Conservation (phyloP, 805 yeast genomes). For the Ascoidea rubescens region DNA sequence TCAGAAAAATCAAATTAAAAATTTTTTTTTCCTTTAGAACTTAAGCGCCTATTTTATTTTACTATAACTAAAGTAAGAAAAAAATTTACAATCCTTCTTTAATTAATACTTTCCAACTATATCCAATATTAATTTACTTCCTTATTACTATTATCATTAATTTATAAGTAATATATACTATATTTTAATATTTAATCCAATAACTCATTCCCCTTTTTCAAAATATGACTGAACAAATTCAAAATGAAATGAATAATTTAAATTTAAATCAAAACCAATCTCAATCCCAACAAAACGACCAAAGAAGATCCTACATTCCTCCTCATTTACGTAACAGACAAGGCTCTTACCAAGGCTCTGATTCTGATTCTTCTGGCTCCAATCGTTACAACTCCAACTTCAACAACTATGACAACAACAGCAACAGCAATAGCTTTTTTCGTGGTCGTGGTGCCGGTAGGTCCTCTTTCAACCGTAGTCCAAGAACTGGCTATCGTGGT, state of each 20-base stretch:
- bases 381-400: slow-evolving; percentile 15
- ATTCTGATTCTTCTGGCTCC: slow-evolving; percentile 12
- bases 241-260: slow-evolving; percentile 4
- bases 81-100: no score
- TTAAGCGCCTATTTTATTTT: no score
- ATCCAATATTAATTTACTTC: no score
- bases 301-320: slow-evolving; percentile 33
- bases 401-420: slow-evolving; percentile 17
- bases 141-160: no score
- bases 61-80: no score
- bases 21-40: no score
- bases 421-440: slow-evolving; percentile 18
- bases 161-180: no score
- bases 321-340: slow-evolving; percentile 31
- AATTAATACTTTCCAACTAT: no score
- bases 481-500: slow-evolving; percentile 16
- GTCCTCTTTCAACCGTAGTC: slow-evolving; percentile 17
- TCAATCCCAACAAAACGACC: slow-evolving; percentile 13
- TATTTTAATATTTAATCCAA: no score
- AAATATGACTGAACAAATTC: background rate
- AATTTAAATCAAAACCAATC: background rate
- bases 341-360: slow-evolving; percentile 12
- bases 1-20: no score
- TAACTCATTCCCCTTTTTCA: no score
- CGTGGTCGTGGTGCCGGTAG: slow-evolving; percentile 19